A percentile compares a stretch with the other conserved stretches of the same genome.
These are phyloP conservation scores for Clonostachys sp. DNA, from an alignment of 2,329 filamentous ascomycete genomes.

Conservation along the genomic window DNA sequence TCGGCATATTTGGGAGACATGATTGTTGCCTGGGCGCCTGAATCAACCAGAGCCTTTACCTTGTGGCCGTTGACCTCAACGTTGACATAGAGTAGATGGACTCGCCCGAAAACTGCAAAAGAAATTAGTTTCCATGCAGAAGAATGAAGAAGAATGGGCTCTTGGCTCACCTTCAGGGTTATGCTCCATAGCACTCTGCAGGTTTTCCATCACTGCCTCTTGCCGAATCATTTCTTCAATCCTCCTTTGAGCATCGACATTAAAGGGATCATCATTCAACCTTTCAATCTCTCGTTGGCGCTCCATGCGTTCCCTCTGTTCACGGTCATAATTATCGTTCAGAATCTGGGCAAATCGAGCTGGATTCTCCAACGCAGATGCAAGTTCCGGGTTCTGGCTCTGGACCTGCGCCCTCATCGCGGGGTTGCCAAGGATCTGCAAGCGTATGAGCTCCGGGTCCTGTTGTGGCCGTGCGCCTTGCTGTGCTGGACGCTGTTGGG, in stretches of 20 bases:
- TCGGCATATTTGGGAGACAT: conserved; percentile 95
- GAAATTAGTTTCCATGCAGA: not conserved
- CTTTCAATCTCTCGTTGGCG: conserved; percentile 79
- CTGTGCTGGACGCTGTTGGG: conserved; percentile 23
- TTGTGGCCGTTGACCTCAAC: conserved; percentile 91
- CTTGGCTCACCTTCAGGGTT: conserved; percentile 78
- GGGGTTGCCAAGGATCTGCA: conserved; percentile 79
- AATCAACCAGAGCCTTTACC: conserved; percentile 95
- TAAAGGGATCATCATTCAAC: conserved; percentile 91
- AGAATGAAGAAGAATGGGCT: not conserved
- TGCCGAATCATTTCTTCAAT: conserved; percentile 98
- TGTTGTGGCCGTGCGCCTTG: conserved; percentile 10
- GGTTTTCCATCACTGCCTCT: conserved; percentile 88
- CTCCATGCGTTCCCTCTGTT: conserved; percentile 68
- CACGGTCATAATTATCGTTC: conserved; percentile 61
- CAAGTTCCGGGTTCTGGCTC: conserved; percentile 71
- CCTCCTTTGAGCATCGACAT: conserved; percentile 81
- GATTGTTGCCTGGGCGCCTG: conserved; percentile 94
- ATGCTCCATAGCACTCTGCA: conserved; percentile 95
- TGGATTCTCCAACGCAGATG: conserved; percentile 70
- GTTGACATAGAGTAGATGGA: conserved; percentile 94
- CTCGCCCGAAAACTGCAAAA: conserved; percentile 76
- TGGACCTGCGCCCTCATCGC: conserved; percentile 66
- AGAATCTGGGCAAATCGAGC: conserved; percentile 72
- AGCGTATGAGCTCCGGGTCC: conserved; percentile 76